Base-by-base conservation (phyloP, 306 rosid genomes). In the Acmispon strigosus region DNA sequence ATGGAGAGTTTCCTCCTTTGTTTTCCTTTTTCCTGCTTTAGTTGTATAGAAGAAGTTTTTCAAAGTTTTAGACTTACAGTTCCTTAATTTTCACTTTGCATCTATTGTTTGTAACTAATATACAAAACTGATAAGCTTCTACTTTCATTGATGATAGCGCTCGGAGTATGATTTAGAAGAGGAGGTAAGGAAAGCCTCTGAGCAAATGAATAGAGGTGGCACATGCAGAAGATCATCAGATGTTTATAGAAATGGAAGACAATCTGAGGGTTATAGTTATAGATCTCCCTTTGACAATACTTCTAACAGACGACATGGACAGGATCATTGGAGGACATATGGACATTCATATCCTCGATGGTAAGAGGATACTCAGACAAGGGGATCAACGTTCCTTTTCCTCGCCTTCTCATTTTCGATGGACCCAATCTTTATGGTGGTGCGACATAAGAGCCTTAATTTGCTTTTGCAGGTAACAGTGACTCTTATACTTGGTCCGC, bases 121-220 rank as follows among this genome's bases (percentile, higher is more conserved):
- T 37, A 8, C 42, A 60, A 62, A 69, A 47, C 75, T 74, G 70
- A 75, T 34, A 14, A 64, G 48, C 13, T 68, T 27, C 15, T 74
- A 2, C 18, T 58, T 60, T 52, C 18, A 47, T 81, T 56, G 60
- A 70, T 76, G 41, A 18, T 48, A 94, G 98, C 94, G 95, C 24
- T 73, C 94, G 10, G 86, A 90, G 42, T 88, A 90, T 76, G 98
- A 94, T 82, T 45, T 88, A 53, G 94, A 90, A 63, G 96, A 94
- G 89, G 95, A 87, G 62, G 11, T 84, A 72, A 88, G 96, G 69
- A 93, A 82, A 78, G 60, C 84, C 56, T 36, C 78, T 22, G 86
- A 82, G 65, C 77, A 72, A 71, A 73, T 80, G 74, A 84, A 64
- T 52, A 84, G 81, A 72, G 77, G 86, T 59, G 74, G 90, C 80